A percentile compares a stretch with the other conserved stretches of the same genome.
Conservation (phyloP, 345 rosid species). For the Lenwebbia sp. region DNA sequence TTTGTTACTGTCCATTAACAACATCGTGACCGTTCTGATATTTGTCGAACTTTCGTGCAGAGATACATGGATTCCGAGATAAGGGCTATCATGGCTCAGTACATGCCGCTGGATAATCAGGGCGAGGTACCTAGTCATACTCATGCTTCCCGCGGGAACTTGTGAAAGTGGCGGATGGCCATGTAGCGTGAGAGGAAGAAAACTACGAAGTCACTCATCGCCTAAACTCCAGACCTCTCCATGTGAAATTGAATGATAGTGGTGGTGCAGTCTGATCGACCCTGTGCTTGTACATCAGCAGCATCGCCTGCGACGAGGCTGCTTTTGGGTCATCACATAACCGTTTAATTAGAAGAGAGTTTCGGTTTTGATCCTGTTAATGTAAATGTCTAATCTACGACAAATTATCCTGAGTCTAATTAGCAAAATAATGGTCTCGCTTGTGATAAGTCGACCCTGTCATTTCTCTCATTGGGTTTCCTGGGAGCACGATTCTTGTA, state of each 20-base stretch:
- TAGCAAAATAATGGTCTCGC: background rate
- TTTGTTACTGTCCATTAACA: background rate
- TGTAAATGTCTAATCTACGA: background rate
- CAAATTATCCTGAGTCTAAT: background rate
- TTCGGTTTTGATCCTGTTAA: background rate
- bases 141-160: background rate
- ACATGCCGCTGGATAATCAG: constrained; percentile 45
- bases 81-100: constrained; percentile 47
- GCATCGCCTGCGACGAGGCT: background rate
- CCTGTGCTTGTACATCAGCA: background rate
- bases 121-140: constrained; percentile 4
- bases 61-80: constrained; percentile 51
- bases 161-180: background rate
- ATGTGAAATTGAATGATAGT: background rate
- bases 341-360: background rate
- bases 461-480: background rate
- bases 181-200: background rate
- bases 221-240: background rate
- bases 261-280: background rate
- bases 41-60: constrained; percentile 1
- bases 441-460: background rate
- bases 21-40: background rate
- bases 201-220: background rate
- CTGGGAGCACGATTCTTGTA: background rate
- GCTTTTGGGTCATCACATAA: background rate